These are phyloP conservation scores for Kentomonas sorsogonicus DNA, from an alignment of 208 protist species.

Conservation along the genomic window DNA sequence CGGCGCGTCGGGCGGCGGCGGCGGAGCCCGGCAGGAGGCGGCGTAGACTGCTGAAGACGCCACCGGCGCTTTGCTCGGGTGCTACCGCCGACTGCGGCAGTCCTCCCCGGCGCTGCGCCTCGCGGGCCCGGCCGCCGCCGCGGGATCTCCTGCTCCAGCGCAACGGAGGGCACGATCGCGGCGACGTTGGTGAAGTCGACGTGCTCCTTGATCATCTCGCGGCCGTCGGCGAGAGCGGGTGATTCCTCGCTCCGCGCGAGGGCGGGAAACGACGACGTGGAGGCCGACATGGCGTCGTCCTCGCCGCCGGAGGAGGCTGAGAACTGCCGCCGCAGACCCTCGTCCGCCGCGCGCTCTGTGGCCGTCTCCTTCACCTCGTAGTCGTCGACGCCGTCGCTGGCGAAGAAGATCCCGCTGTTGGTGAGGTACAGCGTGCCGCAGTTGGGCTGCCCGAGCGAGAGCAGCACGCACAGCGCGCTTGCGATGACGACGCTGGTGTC, in stretches of 20 bases:
- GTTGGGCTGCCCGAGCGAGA: slow-evolving; percentile 30
- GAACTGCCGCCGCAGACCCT: neutral
- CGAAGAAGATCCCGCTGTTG: slow-evolving; percentile 47
- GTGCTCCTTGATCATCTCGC: slow-evolving; percentile 39
- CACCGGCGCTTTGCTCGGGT: too few relatives aligned
- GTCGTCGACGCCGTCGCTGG: slow-evolving; percentile 9
- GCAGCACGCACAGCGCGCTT: slow-evolving; percentile 41
- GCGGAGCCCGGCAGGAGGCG: neutral
- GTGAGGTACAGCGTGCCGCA: slow-evolving; percentile 41
- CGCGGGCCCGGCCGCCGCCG: slow-evolving; percentile 16
- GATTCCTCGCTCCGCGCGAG: neutral
- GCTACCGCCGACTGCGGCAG: too few relatives aligned
- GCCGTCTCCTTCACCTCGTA: neutral
- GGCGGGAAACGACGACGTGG: neutral
- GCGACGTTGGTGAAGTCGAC: slow-evolving; percentile 37
- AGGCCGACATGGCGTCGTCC: slow-evolving; percentile 2
- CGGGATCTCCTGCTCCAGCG: slow-evolving; percentile 18
- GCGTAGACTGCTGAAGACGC: too few relatives aligned
- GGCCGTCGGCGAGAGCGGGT: slow-evolving; percentile 15
- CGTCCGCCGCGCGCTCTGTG: neutral
- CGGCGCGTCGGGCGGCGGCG: neutral
- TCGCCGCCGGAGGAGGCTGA: slow-evolving; percentile 4
- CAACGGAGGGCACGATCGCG: slow-evolving; percentile 48
- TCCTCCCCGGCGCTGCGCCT: too few relatives aligned
- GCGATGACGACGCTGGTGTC: slow-evolving; percentile 30